Conservation (phyloP, 2,329 filamentous ascomycete genomes). For the Lasiodiplodia citricola region DNA sequence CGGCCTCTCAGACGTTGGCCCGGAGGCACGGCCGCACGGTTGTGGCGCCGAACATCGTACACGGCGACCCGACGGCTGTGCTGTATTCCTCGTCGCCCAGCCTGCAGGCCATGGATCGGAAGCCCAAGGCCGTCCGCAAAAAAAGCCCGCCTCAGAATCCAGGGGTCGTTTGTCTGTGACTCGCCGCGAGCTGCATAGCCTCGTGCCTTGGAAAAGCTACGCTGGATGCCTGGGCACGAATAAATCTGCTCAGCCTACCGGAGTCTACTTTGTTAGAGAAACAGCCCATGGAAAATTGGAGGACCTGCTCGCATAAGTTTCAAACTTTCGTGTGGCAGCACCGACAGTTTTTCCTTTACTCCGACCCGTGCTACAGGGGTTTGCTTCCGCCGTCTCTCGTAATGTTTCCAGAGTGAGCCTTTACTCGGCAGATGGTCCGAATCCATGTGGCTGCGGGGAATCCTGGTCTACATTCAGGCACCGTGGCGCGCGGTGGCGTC, state of each 20-base stretch:
- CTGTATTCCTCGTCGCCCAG: slow-evolving; percentile 2
- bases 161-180: not conserved
- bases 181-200: not conserved
- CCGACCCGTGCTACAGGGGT: not conserved
- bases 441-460: slow-evolving; percentile 17
- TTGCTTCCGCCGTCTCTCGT: not conserved
- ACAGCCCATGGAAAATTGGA: not conserved
- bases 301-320: not conserved
- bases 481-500: slow-evolving; percentile 6
- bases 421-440: not conserved
- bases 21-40: slow-evolving; percentile 19
- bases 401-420: not conserved
- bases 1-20: slow-evolving; percentile 10
- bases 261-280: not conserved
- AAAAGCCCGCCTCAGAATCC: not conserved
- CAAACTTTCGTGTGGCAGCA: not conserved
- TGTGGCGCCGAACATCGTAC: slow-evolving; percentile 23
- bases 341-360: not conserved
- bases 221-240: not conserved
- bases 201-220: not conserved
- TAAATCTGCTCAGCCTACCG: not conserved
- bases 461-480: slow-evolving; percentile 15
- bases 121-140: not conserved
- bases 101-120: not conserved
- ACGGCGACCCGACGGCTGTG: slow-evolving; percentile 1